A percentile compares a stretch with the other conserved stretches of the same genome.
Conservation (phyloP, 2,329 filamentous ascomycete genomes). For the Exophiala sideris region DNA sequence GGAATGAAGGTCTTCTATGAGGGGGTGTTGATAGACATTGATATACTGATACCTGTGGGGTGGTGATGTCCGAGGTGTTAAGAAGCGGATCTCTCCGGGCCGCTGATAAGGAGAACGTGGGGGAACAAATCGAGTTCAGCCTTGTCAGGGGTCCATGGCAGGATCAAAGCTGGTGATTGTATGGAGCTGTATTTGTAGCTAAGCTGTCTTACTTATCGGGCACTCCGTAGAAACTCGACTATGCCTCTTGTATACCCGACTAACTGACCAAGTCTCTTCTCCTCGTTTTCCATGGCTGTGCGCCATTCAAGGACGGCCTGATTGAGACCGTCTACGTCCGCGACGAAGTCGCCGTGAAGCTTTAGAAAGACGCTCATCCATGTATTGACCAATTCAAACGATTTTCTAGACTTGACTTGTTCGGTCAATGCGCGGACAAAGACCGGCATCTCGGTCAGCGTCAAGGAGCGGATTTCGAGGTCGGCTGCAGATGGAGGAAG, state of each 20-base stretch:
- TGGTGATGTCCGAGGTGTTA: too few species aligned
- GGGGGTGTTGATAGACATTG: too few species aligned
- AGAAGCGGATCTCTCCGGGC: too few species aligned
- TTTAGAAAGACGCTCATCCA: constrained; percentile 96
- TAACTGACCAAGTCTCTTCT: constrained; percentile 66
- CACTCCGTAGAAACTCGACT: constrained; percentile 70
- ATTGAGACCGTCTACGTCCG: constrained; percentile 35
- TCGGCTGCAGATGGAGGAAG: constrained; percentile 83
- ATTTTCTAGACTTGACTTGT: constrained; percentile 62
- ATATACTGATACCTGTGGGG: too few species aligned
- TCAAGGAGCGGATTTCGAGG: constrained; percentile 81
- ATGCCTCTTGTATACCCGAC: constrained; percentile 88
- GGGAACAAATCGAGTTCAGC: too few species aligned
- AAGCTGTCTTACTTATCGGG: constrained; percentile 33
- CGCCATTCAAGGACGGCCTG: constrained; percentile 66
- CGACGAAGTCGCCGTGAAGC: constrained; percentile 65
- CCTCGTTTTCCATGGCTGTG: constrained; percentile 67
- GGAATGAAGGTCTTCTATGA: too few species aligned
- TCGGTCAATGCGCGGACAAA: constrained; percentile 80
- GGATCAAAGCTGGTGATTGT: too few species aligned
- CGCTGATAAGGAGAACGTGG: too few species aligned
- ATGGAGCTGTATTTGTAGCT: too few species aligned
- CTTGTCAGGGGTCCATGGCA: too few species aligned
- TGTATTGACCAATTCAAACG: constrained; percentile 91
- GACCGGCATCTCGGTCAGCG: constrained; percentile 67